Evolutionary conservation across 257 asterid species (phyloP).

Genomic region (Eustoma russellianum): DNA sequence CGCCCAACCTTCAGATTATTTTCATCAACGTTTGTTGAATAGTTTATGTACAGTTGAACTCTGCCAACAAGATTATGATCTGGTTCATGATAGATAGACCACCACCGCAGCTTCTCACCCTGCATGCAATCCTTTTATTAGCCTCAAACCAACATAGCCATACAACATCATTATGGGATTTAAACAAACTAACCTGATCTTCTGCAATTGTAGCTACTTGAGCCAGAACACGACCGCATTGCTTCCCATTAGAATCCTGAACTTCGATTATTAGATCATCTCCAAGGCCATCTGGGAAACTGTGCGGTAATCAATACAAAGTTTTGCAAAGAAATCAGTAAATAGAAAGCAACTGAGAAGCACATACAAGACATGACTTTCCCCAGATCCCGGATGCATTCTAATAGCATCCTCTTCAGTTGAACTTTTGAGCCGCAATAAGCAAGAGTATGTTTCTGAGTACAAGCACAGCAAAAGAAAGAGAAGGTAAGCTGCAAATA

Average conservation of each 20-base stretch:
- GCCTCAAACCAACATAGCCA: constrained; percentile 5
- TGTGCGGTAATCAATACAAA: constrained; percentile 22
- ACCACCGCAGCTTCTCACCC: constrained; percentile 51
- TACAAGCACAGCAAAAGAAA: constrained; percentile 7
- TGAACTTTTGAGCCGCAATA: constrained; percentile 41
- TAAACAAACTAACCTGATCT: constrained; percentile 25
- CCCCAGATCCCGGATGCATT: constrained; percentile 47
- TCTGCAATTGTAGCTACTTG: constrained; percentile 50
- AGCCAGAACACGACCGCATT: constrained; percentile 43
- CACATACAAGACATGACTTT: constrained; percentile 43
- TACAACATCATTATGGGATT: background rate
- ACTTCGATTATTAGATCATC: constrained; percentile 43
- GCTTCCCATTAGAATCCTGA: constrained; percentile 39
- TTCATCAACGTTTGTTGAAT: constrained; percentile 34
- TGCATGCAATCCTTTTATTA: constrained; percentile 14
- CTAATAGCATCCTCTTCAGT: constrained; percentile 37
- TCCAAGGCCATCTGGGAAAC: constrained; percentile 49
- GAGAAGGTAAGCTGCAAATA: no score
- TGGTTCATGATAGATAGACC: constrained; percentile 46
- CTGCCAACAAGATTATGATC: constrained; percentile 47
- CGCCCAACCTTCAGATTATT: constrained; percentile 34
- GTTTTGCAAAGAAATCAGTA: constrained; percentile 5
- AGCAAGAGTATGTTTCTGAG: constrained; percentile 35
- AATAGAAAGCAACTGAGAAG: constrained; percentile 5
- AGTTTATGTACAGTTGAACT: constrained; percentile 36